Evolutionary conservation across 2,329 filamentous ascomycete species (phyloP), one percentile per base, ranked within the genome.

Genomic region (Verticillium longisporum): DNA sequence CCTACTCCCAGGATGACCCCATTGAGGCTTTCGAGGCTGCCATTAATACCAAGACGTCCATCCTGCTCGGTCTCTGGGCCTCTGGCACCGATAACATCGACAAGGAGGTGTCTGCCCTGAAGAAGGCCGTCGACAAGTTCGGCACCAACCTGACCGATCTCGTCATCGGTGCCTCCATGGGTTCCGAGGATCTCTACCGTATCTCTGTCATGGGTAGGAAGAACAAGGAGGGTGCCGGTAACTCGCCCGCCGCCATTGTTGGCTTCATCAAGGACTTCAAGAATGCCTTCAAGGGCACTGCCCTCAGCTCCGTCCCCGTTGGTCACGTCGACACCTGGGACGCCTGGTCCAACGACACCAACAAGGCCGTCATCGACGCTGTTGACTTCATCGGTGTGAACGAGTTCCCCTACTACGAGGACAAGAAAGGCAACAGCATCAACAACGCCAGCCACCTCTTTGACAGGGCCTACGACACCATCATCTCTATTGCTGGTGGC

Each of bases 11-110:
- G 78, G 83, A 84, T 67, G 89, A 94, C 74, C 92, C 92, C 59
- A 80, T 96, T 70, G 79, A 91, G 78, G 92, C 92, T 53, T 85
- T 94, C 76, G 90, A 91, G 76, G 87, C 87, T 38, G 87, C 87
- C 68, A 78, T 88, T 55, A 76, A 79, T 62, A 86, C 84, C 63
- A 78, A 85, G 54, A 86, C 83, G 18, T 75, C 81, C 65, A 75
- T 90, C 55, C 83, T 89, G 38, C 84, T 88, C 58, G 87, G 87
- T 64, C 76, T 89, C 69, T 90, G 87, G 87, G 73, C 81, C 57
- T 82, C 81, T 18, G 82, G 82, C 66, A 77, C 76, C 55, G 72
- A 73, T 60, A 83, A 79, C 71, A 88, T 82, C 71, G 74, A 80
- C 65, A 78, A 80, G 58, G 87, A 89, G 78, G 82, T 88, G 69